phyloP scores from a whole-genome alignment of 2,329 filamentous ascomycete genomes.

The Ceratocystis smalleyi region DNA sequence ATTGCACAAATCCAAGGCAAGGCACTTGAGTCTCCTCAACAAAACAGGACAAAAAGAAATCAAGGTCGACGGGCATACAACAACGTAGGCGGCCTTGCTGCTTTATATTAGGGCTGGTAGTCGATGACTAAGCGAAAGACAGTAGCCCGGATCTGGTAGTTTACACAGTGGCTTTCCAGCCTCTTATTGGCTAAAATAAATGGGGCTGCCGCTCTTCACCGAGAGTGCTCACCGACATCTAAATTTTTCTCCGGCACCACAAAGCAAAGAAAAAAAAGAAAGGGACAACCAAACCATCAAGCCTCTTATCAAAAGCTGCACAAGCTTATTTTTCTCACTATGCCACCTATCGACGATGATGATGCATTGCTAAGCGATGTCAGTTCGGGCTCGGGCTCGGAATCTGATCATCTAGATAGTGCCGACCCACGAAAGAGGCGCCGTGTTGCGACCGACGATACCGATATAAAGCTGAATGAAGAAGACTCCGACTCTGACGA shows the following conservation, averaged over 20 bases:
- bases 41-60: no score
- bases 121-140: background rate
- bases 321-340: background rate
- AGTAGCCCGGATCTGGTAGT: background rate
- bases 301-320: background rate
- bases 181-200: background rate
- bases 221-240: conserved; percentile 1
- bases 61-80: no score
- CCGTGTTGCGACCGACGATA: conserved; percentile 17
- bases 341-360: conserved; percentile 14
- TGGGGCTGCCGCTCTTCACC: background rate
- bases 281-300: background rate
- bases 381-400: conserved; percentile 21
- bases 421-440: conserved; percentile 32
- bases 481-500: conserved; percentile 21
- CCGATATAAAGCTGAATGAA: conserved; percentile 23
- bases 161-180: background rate
- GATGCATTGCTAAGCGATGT: conserved; percentile 4
- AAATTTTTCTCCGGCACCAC: background rate
- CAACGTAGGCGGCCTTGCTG: no score
- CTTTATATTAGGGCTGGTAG: background rate
- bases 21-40: no score
- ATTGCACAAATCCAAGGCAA: no score
- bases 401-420: conserved; percentile 37
- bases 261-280: background rate